A percentile compares a stretch with the other conserved stretches of the same genome.
Conservation (phyloP, 805 yeast species). For the Ogataea sp. region DNA sequence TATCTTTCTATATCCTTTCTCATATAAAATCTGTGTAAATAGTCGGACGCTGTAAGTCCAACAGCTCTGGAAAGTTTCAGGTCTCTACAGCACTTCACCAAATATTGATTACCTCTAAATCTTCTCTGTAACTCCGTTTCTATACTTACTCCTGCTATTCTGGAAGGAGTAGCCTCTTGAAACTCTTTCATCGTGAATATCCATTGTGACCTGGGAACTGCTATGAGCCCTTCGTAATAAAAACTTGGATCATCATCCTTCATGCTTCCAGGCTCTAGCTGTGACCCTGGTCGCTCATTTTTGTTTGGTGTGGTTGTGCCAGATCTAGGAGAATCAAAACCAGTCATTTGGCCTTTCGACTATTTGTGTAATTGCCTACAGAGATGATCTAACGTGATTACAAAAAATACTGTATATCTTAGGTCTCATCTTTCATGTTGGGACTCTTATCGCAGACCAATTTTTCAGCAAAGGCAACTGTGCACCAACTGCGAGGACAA, state of each 20-base stretch:
- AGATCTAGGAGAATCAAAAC: no score
- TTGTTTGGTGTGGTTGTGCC: no score
- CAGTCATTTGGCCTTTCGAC: no score
- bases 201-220: conserved; percentile 20
- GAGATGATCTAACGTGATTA: no score
- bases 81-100: conserved; percentile 34
- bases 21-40: conserved; percentile 46
- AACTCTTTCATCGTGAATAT: conserved; percentile 17
- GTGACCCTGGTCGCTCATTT: no score
- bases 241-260: background rate
- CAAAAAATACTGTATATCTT: no score
- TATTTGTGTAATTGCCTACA: no score
- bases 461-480: no score
- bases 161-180: conserved; percentile 24
- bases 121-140: conserved; percentile 33
- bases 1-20: conserved; percentile 30
- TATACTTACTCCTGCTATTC: conserved; percentile 23
- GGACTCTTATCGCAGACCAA: no score
- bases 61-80: conserved; percentile 40
- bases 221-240: conserved; percentile 22
- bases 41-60: conserved; percentile 37
- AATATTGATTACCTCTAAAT: conserved; percentile 39
- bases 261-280: no score
- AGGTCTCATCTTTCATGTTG: no score
- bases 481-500: no score